These are phyloP conservation scores for Andrographis paniculata DNA, from an alignment of 305 asterid genomes.

Conservation along the genomic window DNA sequence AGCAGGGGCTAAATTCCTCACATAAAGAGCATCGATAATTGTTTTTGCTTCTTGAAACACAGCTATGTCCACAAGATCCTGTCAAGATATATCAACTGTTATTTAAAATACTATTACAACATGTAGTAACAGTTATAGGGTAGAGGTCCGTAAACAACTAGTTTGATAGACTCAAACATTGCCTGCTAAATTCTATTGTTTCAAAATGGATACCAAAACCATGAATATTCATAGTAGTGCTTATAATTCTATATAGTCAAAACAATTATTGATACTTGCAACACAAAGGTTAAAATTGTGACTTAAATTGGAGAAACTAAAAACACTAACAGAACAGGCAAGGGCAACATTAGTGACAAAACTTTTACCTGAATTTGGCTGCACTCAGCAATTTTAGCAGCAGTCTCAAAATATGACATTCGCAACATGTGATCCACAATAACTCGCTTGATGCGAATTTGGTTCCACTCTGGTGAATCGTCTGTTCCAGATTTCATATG, in stretches of 20 bases:
- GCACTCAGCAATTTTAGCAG: conserved; percentile 72
- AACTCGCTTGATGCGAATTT: conserved; percentile 66
- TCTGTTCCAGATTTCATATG: conserved; percentile 77
- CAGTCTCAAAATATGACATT: conserved; percentile 89
- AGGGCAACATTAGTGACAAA: background rate
- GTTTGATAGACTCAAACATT: too few relatives aligned
- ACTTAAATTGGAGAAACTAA: background rate
- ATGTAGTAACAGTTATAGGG: background rate
- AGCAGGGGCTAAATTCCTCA: conserved; percentile 84
- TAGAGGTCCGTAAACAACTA: too few relatives aligned
- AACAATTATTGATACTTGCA: too few relatives aligned
- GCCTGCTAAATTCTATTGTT: too few relatives aligned
- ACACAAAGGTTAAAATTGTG: too few relatives aligned
- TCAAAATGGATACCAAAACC: too few relatives aligned
- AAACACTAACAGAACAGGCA: background rate
- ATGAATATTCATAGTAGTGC: too few relatives aligned
- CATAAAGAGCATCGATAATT: conserved; percentile 85
- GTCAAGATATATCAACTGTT: conserved; percentile 19
- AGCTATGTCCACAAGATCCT: conserved; percentile 94
- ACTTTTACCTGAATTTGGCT: conserved; percentile 72
- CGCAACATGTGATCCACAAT: conserved; percentile 92
- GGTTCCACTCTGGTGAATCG: conserved; percentile 56
- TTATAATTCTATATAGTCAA: too few relatives aligned
- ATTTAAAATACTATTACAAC: background rate
- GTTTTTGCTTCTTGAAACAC: conserved; percentile 88